These are phyloP conservation scores for Aspergillus neotritici DNA, from an alignment of 2,329 filamentous ascomycete species.

Conservation along the genomic window DNA sequence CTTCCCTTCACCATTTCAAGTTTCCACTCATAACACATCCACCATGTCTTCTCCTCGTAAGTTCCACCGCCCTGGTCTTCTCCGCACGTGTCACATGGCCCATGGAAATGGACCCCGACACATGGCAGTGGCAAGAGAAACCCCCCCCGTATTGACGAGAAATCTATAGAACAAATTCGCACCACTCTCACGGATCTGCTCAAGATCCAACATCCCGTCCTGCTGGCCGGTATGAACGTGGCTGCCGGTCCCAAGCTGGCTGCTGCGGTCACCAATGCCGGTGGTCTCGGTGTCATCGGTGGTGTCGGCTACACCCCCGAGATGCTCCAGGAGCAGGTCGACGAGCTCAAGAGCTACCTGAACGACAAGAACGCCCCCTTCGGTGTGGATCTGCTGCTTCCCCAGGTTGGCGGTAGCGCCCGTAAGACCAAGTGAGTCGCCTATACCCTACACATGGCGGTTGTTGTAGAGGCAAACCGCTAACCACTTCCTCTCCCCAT, in stretches of 20 bases:
- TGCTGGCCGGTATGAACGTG: constrained; percentile 98
- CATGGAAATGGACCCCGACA: constrained; percentile 3
- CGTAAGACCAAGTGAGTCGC: constrained; percentile 80
- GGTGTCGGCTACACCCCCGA: constrained; percentile 89
- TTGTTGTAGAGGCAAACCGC: constrained; percentile 98
- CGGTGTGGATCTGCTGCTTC: constrained; percentile 59
- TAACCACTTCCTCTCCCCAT: constrained; percentile 4
- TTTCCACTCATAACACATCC: too few species aligned
- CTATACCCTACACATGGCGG: constrained; percentile 43
- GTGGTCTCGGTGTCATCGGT: constrained; percentile 92
- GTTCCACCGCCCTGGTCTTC: constrained; percentile 30
- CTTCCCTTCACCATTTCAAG: constrained; percentile 1
- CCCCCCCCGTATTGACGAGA: constrained; percentile 19
- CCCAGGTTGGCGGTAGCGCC: constrained; percentile 88
- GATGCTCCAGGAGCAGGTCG: constrained; percentile 92
- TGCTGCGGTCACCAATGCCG: constrained; percentile 93
- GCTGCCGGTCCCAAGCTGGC: constrained; percentile 94
- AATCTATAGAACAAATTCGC: constrained; percentile 68
- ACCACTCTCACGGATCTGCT: constrained; percentile 93
- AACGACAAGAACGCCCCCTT: constrained; percentile 19
- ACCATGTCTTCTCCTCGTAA: constrained; percentile 75
- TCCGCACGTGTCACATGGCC: constrained; percentile 17
- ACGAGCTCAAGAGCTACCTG: constrained; percentile 67
- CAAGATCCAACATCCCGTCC: constrained; percentile 92
- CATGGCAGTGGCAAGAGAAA: not conserved